Base-by-base conservation (phyloP, 2,329 filamentous ascomycete genomes). In the Coleophoma crateriformis region DNA sequence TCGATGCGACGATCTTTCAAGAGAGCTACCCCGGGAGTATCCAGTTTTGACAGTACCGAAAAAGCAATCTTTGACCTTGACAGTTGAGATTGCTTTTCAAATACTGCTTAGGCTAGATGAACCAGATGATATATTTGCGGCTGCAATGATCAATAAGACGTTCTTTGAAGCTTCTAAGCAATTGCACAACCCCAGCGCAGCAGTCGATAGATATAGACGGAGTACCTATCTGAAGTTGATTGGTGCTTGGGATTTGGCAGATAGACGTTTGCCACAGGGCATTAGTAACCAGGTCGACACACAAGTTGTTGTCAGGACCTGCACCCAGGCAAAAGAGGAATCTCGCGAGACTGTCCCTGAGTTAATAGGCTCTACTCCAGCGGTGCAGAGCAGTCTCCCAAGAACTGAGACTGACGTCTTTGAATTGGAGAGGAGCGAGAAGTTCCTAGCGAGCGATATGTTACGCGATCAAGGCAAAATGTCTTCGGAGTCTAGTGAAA, bases 81-180 rank as follows among this genome's bases (percentile, higher is more conserved):
- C 56, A 2, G 50, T 55, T 33, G 54, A 59, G 45, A 51, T 74
- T 12, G 66, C 67, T 13, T 55, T 75, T 10, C 65, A 62, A 7
- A 69, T 78, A 11, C 58, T 78, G 17, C 58, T 64, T 7, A 59
- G 68, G 3, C 54, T 76, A 2, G 68, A 69, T 4, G 61, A 67
- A 12, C 55, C 72, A 6, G 62, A 68, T 2, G 73, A 78, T 53
- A 59, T 78, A 10, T 67, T 69, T 42, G 62, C 68, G 2, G 65
- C 68, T 0, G 74, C 74, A 0, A 65, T 71, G 63, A 62, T 69
- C 19, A 73, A 67, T 50, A 67, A 65, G 38, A 60, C 58, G 4
- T 76, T 74, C 52, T 76, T 75, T 37, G 63, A 64, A 7, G 69
- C 70, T 2, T 77, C 73, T 48, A 71, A 74, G 59, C 64, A 64